Conservation (phyloP, 768 basidiomycete genomes). For the Steccherinum ochraceum region DNA sequence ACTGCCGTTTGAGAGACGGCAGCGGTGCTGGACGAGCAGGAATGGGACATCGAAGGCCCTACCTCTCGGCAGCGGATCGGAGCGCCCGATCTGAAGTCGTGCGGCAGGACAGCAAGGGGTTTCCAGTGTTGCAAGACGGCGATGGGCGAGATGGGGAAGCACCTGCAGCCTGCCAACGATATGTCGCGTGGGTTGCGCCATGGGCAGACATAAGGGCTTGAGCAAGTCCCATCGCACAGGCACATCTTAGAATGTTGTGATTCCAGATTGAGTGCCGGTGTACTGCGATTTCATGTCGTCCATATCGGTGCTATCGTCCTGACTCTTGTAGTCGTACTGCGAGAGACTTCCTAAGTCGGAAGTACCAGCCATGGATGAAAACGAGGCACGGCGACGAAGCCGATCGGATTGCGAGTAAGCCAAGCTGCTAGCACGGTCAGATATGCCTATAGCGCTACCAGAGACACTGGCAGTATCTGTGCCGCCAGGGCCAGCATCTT, state of each 20-base stretch:
- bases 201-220: background rate
- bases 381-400: conserved; percentile 69
- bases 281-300: conserved; percentile 91
- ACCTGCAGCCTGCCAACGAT: background rate
- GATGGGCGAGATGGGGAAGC: background rate
- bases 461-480: conserved; percentile 58
- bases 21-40: background rate
- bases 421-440: conserved; percentile 44
- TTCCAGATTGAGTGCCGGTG: conserved; percentile 75
- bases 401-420: conserved; percentile 91
- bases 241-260: conserved; percentile 68
- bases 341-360: conserved; percentile 78
- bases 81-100: background rate
- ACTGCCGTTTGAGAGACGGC: no score
- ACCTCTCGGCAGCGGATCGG: background rate
- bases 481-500: conserved; percentile 69
- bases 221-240: conserved; percentile 1
- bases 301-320: conserved; percentile 71
- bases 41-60: background rate
- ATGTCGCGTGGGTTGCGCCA: background rate
- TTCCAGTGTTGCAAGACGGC: conserved; percentile 1
- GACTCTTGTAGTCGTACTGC: conserved; percentile 81
- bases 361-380: conserved; percentile 67
- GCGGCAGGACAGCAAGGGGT: background rate
- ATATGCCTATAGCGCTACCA: conserved; percentile 41